A percentile compares a stretch with the other conserved stretches of the same genome.
These are phyloP conservation scores for Penicillium sp. DNA, from an alignment of 2,329 filamentous ascomycete species.

Conservation along the genomic window DNA sequence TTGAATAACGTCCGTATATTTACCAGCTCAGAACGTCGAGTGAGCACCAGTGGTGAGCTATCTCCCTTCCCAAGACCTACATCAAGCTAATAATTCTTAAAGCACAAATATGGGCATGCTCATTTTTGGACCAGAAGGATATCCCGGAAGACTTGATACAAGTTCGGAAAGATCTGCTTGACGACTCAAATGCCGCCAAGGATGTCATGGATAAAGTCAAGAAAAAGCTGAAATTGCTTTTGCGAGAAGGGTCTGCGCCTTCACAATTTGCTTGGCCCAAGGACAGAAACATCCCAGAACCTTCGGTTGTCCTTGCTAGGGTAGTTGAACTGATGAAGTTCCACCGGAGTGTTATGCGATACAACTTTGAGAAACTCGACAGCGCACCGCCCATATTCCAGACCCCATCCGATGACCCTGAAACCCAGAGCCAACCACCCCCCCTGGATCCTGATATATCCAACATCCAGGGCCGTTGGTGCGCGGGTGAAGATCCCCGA, in stretches of 20 bases:
- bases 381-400: conserved; percentile 60
- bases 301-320: conserved; percentile 84
- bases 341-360: conserved; percentile 88
- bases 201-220: conserved; percentile 99
- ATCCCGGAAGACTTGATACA: conserved; percentile 81
- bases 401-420: conserved; percentile 32
- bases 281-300: conserved; percentile 80
- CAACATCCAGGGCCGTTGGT: conserved; percentile 87
- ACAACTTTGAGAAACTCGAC: conserved; percentile 83
- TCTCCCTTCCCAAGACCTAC: background rate
- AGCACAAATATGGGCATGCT: conserved; percentile 90
- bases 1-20: conserved; percentile 92
- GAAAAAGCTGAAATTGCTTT: conserved; percentile 92
- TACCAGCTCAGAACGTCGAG: conserved; percentile 90
- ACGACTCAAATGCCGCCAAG: conserved; percentile 97
- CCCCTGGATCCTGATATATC: conserved; percentile 54
- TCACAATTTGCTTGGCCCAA: conserved; percentile 97
- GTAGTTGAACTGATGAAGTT: conserved; percentile 98
- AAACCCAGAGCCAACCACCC: conserved; percentile 18
- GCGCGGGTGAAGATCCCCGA: conserved; percentile 90
- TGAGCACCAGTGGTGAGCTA: conserved; percentile 71
- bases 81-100: conserved; percentile 10
- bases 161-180: conserved; percentile 88
- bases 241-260: conserved; percentile 89
- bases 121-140: conserved; percentile 85